phyloP scores from a whole-genome alignment of 768 basidiomycete genomes.

The Mycena latifolia region DNA sequence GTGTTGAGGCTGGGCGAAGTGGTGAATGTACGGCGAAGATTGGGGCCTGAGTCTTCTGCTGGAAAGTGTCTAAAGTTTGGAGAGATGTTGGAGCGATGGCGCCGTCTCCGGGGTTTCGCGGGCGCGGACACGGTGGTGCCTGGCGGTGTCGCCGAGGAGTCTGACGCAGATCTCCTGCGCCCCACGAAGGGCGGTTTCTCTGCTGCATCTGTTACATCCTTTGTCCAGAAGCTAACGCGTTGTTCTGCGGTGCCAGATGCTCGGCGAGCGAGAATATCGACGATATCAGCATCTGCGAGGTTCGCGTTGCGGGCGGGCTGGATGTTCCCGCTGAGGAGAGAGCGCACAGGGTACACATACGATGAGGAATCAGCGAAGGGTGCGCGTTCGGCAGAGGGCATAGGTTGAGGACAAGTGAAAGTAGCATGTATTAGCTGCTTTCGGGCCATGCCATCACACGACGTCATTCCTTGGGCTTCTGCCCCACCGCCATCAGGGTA shows the following conservation, averaged over 20 bases:
- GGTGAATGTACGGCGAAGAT: conserved; percentile 38
- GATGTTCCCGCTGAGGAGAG: conserved; percentile 51
- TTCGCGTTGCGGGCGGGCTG: conserved; percentile 42
- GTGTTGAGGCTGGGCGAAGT: conserved; percentile 1
- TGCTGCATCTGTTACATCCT: neutral
- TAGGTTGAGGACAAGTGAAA: too few relatives aligned
- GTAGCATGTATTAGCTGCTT: too few relatives aligned
- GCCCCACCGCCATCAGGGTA: too few relatives aligned
- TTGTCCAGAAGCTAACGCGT: neutral
- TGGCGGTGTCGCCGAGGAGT: conserved; percentile 18
- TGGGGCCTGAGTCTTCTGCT: conserved; percentile 41
- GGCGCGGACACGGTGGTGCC: neutral
- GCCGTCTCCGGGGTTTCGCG: conserved; percentile 18
- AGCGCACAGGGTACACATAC: conserved; percentile 56
- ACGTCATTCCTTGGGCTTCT: too few relatives aligned
- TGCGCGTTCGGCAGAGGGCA: too few relatives aligned
- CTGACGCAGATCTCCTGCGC: conserved; percentile 28
- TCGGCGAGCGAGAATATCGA: conserved; percentile 19
- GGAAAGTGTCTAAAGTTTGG: conserved; percentile 52
- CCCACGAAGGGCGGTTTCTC: neutral
- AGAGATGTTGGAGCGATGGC: conserved; percentile 22
- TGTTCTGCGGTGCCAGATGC: neutral
- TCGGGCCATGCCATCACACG: too few relatives aligned
- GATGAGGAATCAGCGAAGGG: conserved; percentile 33
- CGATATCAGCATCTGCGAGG: neutral